Conservation (phyloP, 345 rosid species). For the Camelina sativa region DNA sequence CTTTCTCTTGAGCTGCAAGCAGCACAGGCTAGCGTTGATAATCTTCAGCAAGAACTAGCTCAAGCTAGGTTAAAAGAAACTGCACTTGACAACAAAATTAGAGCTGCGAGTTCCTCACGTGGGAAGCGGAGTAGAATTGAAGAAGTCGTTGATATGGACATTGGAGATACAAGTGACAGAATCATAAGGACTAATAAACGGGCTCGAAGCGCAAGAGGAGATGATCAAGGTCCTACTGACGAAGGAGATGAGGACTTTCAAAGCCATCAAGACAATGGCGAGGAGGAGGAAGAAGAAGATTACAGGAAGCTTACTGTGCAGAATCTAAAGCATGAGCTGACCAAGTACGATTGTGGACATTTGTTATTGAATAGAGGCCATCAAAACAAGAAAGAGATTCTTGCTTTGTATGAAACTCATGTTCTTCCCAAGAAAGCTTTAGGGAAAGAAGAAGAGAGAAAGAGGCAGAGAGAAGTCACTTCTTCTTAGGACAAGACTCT, state of each 20-base stretch:
- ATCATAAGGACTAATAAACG: conserved; percentile 62
- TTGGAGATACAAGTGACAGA: conserved; percentile 57
- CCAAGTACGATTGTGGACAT: conserved; percentile 79
- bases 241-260: conserved; percentile 70
- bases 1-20: conserved; percentile 82
- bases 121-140: conserved; percentile 66
- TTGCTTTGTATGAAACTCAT: conserved; percentile 75
- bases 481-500: conserved; percentile 39
- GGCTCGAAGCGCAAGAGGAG: conserved; percentile 56
- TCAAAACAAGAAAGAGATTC: conserved; percentile 81
- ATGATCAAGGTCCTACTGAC: conserved; percentile 55
- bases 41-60: conserved; percentile 82
- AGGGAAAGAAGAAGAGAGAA: conserved; percentile 30
- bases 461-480: conserved; percentile 29
- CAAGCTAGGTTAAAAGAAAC: conserved; percentile 83
- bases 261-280: conserved; percentile 54
- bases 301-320: conserved; percentile 75
- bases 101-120: conserved; percentile 59
- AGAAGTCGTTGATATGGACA: conserved; percentile 68
- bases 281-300: conserved; percentile 50
- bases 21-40: conserved; percentile 82
- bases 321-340: conserved; percentile 88
- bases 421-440: conserved; percentile 60
- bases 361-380: conserved; percentile 76
- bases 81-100: conserved; percentile 80